These are phyloP conservation scores for Penicillium brasilianum DNA, from an alignment of 2,329 filamentous ascomycete species.

Conservation along the genomic window DNA sequence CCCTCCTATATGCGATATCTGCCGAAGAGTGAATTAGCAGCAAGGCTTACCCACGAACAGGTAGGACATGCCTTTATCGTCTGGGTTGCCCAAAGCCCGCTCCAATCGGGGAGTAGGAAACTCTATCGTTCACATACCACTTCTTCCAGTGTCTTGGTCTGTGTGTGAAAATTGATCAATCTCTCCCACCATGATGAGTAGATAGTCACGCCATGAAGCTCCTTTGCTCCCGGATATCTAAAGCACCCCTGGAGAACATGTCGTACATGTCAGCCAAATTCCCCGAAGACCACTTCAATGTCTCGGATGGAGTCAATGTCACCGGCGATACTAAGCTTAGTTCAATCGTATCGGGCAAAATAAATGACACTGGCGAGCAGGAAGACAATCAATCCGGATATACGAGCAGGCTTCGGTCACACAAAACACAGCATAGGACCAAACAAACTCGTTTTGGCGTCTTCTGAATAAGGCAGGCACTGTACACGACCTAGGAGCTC, in stretches of 20 bases:
- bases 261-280: constrained; percentile 14
- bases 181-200: neutral
- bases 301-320: constrained; percentile 12
- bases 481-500: neutral
- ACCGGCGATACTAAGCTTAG: neutral
- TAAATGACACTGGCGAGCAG: neutral
- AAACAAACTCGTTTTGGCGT: neutral
- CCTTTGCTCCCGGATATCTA: neutral
- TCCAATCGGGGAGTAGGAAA: constrained; percentile 24
- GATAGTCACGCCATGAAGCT: neutral
- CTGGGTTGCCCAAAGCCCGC: neutral
- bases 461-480: neutral
- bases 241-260: constrained; percentile 13
- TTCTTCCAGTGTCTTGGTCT: neutral
- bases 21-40: neutral
- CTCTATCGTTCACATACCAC: neutral
- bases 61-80: constrained; percentile 8
- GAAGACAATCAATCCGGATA: neutral
- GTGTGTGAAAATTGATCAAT: neutral
- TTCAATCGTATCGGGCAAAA: neutral
- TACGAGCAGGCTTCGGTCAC: constrained; percentile 8
- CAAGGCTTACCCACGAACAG: constrained; percentile 4
- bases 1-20: neutral
- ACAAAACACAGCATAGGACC: constrained; percentile 13
- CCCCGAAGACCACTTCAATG: constrained; percentile 13